Conservation (phyloP, 208 protist species). For the Crithidia fasciculata region DNA sequence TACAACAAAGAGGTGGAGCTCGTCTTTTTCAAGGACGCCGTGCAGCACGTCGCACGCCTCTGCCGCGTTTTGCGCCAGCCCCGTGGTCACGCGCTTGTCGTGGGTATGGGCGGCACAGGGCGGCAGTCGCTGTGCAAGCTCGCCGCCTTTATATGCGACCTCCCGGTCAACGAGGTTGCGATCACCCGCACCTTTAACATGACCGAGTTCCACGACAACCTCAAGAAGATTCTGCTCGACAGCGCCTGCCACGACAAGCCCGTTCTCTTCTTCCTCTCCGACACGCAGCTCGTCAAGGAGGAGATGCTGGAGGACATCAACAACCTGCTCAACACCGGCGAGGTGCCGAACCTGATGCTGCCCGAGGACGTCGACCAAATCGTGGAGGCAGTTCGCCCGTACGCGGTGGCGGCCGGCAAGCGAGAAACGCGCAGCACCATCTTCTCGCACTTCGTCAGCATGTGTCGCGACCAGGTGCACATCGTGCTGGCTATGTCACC, state of each 20-base stretch:
- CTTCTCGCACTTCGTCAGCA: slow-evolving; percentile 93
- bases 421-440: slow-evolving; percentile 93
- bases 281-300: slow-evolving; percentile 96
- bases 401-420: slow-evolving; percentile 91
- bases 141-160: slow-evolving; percentile 92
- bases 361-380: slow-evolving; percentile 95
- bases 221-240: slow-evolving; percentile 90
- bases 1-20: slow-evolving; percentile 92
- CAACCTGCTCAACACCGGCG: slow-evolving; percentile 97
- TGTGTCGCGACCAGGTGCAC: slow-evolving; percentile 96
- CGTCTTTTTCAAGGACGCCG: slow-evolving; percentile 98
- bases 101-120: slow-evolving; percentile 97
- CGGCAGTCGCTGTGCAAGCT: slow-evolving; percentile 96
- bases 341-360: slow-evolving; percentile 97
- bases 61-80: slow-evolving; percentile 96
- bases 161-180: slow-evolving; percentile 90
- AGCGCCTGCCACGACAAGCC: slow-evolving; percentile 88
- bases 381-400: slow-evolving; percentile 85
- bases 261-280: slow-evolving; percentile 95
- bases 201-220: slow-evolving; percentile 94
- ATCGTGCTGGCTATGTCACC: slow-evolving; percentile 97
- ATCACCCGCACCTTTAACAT: slow-evolving; percentile 93
- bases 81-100: slow-evolving; percentile 95
- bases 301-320: slow-evolving; percentile 98
- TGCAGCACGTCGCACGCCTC: slow-evolving; percentile 96